Conservation (phyloP, 2,329 filamentous ascomycete genomes). For the Mariannaea elegans region DNA sequence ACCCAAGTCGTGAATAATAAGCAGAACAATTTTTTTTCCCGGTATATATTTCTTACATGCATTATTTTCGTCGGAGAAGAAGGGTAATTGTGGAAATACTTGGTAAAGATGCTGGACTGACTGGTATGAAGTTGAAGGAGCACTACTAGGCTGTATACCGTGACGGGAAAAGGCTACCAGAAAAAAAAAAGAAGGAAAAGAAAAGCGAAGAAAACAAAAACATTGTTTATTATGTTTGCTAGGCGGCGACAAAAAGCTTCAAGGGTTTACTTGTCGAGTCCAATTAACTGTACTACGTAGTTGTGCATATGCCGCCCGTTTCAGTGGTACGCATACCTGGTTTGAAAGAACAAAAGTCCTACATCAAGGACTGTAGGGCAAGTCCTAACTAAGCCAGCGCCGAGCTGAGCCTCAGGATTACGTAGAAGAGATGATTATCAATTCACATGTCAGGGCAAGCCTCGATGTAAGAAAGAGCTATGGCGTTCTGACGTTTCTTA, state of each 20-base stretch:
- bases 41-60: too few relatives aligned
- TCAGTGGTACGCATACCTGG: conserved; percentile 16
- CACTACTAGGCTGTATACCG: too few relatives aligned
- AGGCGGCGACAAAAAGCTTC: conserved; percentile 11
- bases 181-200: too few relatives aligned
- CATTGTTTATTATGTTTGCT: background rate
- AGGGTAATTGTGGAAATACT: background rate
- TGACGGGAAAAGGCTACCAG: too few relatives aligned
- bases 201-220: background rate
- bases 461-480: background rate
- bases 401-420: background rate
- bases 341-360: conserved; percentile 17
- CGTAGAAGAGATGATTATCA: conserved; percentile 1
- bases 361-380: conserved; percentile 4
- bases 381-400: too few relatives aligned
- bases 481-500: background rate
- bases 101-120: background rate
- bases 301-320: conserved; percentile 18
- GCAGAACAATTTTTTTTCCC: background rate
- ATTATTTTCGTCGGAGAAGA: too few relatives aligned
- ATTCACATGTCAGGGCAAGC: background rate
- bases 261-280: conserved; percentile 12
- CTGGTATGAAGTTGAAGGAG: too few relatives aligned
- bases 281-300: conserved; percentile 11
- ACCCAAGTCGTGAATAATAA: background rate